Percentiles rank a stretch among this genome's conserved stretches.
Conservation (phyloP, 2,329 filamentous ascomycete genomes). For the Diaporthe aspalathi region DNA sequence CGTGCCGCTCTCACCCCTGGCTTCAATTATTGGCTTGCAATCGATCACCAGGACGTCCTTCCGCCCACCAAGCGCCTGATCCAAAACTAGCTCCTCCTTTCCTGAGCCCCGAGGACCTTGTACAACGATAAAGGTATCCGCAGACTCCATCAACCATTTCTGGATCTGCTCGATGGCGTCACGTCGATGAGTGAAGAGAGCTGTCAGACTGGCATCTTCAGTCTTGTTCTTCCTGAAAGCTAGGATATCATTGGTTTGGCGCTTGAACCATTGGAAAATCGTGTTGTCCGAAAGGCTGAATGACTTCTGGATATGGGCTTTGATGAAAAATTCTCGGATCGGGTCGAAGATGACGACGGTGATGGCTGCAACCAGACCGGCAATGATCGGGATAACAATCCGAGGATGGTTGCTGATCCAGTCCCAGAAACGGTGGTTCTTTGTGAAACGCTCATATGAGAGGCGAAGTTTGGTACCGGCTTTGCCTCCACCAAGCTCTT, state of each 20-base stretch:
- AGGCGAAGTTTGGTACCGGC: constrained; percentile 81
- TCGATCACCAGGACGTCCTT: constrained; percentile 87
- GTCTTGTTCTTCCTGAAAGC: constrained; percentile 66
- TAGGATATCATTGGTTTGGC: constrained; percentile 75
- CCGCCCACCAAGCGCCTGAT: constrained; percentile 81
- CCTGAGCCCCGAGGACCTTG: constrained; percentile 93
- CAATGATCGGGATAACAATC: constrained; percentile 85
- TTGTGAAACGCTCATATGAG: constrained; percentile 84
- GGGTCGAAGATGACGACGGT: constrained; percentile 94
- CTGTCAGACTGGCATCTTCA: constrained; percentile 77
- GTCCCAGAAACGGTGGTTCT: constrained; percentile 83
- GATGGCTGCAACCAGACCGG: constrained; percentile 82
- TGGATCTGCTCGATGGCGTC: constrained; percentile 84
- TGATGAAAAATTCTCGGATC: constrained; percentile 92
- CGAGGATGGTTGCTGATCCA: constrained; percentile 89
- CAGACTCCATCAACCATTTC: constrained; percentile 87
- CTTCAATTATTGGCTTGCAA: constrained; percentile 93
- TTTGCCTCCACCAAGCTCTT: constrained; percentile 78
- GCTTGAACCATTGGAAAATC: constrained; percentile 84
- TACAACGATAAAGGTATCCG: constrained; percentile 92
- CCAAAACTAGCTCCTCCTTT: constrained; percentile 87
- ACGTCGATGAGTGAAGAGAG: constrained; percentile 89
- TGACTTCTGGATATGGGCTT: constrained; percentile 82
- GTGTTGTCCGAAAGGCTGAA: constrained; percentile 79
- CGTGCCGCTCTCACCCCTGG: constrained; percentile 85